A percentile compares a stretch with the other conserved stretches of the same genome.
Evolutionary conservation across 2,329 filamentous ascomycete species (phyloP).

Genomic region (Rutstroemia sp.): DNA sequence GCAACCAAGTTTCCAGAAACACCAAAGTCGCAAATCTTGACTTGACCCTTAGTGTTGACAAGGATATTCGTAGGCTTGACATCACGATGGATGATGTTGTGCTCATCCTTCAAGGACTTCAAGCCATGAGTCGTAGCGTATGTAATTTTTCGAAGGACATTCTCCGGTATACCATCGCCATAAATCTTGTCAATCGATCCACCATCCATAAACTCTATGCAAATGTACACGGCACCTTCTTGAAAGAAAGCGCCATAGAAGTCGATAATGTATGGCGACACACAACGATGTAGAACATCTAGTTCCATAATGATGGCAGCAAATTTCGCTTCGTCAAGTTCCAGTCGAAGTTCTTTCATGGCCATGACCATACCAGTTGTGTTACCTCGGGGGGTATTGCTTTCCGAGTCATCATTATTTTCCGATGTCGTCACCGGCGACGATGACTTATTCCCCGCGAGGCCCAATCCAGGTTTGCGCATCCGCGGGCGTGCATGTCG

Average conservation of each 20-base stretch:
- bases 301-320: conserved; percentile 96
- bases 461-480: conserved; percentile 51
- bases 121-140: conserved; percentile 84
- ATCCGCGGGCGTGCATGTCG: conserved; percentile 64
- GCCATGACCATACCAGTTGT: conserved; percentile 79
- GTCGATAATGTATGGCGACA: conserved; percentile 95
- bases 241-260: conserved; percentile 99
- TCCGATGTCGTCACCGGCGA: conserved; percentile 32
- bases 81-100: conserved; percentile 98
- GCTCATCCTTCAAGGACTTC: conserved; percentile 90
- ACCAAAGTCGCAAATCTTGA: conserved; percentile 98
- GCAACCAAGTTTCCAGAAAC: conserved; percentile 95
- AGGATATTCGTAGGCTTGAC: conserved; percentile 99
- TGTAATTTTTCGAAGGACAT: conserved; percentile 82
- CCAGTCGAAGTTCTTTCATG: conserved; percentile 97
- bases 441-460: conserved; percentile 37
- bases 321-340: conserved; percentile 95
- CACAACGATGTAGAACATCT: conserved; percentile 88
- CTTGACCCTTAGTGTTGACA: conserved; percentile 78
- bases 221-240: conserved; percentile 97
- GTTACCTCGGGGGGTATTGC: conserved; percentile 25
- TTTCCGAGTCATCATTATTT: conserved; percentile 20
- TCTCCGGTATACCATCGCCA: conserved; percentile 80
- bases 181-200: conserved; percentile 97
- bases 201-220: conserved; percentile 98